Evolutionary conservation across 139 green algal species (phyloP), one percentile per base, ranked within the genome.

Genomic region (Astrephomene gubernaculifera): DNA sequence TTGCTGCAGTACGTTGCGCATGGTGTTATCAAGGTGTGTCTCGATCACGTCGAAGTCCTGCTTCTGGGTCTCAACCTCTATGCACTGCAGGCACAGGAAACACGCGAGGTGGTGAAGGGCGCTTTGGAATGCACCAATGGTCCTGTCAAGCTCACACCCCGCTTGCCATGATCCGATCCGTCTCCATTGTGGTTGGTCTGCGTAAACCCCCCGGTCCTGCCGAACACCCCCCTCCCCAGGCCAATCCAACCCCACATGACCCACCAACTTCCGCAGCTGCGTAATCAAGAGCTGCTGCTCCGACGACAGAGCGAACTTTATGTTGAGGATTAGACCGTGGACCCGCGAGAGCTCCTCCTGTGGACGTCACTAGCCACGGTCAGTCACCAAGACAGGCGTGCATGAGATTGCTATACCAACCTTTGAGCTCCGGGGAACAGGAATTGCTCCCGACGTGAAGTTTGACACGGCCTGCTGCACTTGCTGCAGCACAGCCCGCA

Each of bases 301-400:
- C n/a, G 49, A 73, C 2, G 74, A 73, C 3, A 80, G 36, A 2
- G 68, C 53, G 7, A 88, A 68, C 41, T 88, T 88, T 6, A 80
- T 19, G n/a, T 10, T 52, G 7, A 82, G 38, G 1, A 88, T 43
- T 14, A 52, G 29, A 2, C 52, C 64, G 31, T 88, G 78, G 39
- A 88, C 35, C 9, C 73, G 79, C 10, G 71, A 68, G 12, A 88
- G 73, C 64, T 88, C 83, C 49, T 88, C 83, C 83, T 88, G 83
- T 45, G 35, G 7, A 63, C 45, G 54, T 39, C 5, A 31, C 35
- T n/a, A n/a, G n/a, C n/a, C 24, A 35, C 4, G n/a, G 24, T 41
- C 29, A 72, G 38, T 63, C 4, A 27, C 29, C 1, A 65, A 27
- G 29, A 36, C 24, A 38, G n/a, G n/a, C n/a, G n/a, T 73, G 0